These are phyloP conservation scores for Zymoseptoria passerinii DNA, from an alignment of 2,329 filamentous ascomycete genomes.

Conservation along the genomic window DNA sequence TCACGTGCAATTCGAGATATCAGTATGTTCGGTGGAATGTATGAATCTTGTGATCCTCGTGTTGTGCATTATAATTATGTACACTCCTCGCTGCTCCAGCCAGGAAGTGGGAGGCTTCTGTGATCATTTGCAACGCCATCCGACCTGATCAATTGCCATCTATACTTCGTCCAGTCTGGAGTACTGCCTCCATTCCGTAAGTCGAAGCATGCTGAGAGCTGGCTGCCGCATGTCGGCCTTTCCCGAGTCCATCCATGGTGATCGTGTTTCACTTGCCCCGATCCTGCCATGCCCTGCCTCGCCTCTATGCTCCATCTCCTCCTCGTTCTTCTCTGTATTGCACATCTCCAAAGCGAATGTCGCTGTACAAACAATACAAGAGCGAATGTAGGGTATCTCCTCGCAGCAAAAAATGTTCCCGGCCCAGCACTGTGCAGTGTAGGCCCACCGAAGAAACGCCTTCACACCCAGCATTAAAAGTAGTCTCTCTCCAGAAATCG, in stretches of 20 bases:
- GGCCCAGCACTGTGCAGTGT: constrained; percentile 2
- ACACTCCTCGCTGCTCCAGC: constrained; percentile 12
- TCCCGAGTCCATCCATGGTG: constrained; percentile 9
- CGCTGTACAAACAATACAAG: constrained; percentile 18
- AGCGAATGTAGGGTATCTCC: constrained; percentile 22
- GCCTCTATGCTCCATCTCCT: neutral
- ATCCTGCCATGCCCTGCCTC: constrained; percentile 8
- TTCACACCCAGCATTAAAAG: neutral
- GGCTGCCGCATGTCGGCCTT: neutral
- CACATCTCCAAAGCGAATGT: constrained; percentile 15
- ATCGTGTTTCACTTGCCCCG: neutral
- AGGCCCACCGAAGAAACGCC: constrained; percentile 2
- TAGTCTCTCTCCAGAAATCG: neutral
- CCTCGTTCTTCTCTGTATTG: constrained; percentile 4
- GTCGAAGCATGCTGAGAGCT: neutral
- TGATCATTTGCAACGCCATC: constrained; percentile 11
- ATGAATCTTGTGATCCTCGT: neutral
- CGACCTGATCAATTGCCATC: constrained; percentile 10
- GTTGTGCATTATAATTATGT: constrained; percentile 18
- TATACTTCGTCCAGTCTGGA: neutral
- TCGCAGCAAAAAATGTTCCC: constrained; percentile 1
- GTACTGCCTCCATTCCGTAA: neutral
- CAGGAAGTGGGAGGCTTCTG: neutral
- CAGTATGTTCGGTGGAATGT: neutral
- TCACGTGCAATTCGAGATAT: too few species aligned